Percentiles rank a stretch among this genome's conserved stretches.
Evolutionary conservation across 2,329 filamentous ascomycete species (phyloP).

Genomic region (Fusarium hainanense): DNA sequence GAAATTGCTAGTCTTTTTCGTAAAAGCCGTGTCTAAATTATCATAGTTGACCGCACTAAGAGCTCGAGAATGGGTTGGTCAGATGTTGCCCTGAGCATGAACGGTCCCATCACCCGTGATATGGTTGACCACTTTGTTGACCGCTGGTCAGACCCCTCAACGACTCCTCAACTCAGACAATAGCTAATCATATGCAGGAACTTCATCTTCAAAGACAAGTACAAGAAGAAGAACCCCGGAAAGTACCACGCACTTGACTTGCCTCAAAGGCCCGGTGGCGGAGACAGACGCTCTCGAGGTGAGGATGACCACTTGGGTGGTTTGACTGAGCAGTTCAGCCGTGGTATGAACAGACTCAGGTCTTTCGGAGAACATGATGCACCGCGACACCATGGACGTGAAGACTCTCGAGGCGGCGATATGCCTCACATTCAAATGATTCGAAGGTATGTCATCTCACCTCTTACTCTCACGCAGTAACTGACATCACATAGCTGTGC

Average conservation of each 20-base stretch:
- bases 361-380: constrained; percentile 49
- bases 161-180: fast-evolving
- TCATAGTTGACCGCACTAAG: constrained; percentile 78
- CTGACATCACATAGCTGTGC: constrained; percentile 53
- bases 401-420: constrained; percentile 25
- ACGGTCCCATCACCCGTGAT: constrained; percentile 79
- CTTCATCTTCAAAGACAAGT: constrained; percentile 88
- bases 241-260: constrained; percentile 58
- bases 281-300: constrained; percentile 34
- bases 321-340: constrained; percentile 57
- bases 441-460: constrained; percentile 54
- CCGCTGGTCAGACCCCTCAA: constrained; percentile 67
- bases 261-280: constrained; percentile 16
- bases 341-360: constrained; percentile 54
- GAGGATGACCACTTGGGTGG: constrained; percentile 56
- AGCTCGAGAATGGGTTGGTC: constrained; percentile 94
- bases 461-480: neutral
- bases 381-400: constrained; percentile 19
- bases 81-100: constrained; percentile 82
- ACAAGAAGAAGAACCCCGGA: constrained; percentile 63
- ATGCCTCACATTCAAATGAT: constrained; percentile 61
- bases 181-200: constrained; percentile 62
- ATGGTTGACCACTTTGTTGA: constrained; percentile 83
- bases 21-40: too few species aligned
- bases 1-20: fast-evolving